Evolutionary conservation across 768 basidiomycete species (phyloP).

Genomic region (Amanita rimosa): DNA sequence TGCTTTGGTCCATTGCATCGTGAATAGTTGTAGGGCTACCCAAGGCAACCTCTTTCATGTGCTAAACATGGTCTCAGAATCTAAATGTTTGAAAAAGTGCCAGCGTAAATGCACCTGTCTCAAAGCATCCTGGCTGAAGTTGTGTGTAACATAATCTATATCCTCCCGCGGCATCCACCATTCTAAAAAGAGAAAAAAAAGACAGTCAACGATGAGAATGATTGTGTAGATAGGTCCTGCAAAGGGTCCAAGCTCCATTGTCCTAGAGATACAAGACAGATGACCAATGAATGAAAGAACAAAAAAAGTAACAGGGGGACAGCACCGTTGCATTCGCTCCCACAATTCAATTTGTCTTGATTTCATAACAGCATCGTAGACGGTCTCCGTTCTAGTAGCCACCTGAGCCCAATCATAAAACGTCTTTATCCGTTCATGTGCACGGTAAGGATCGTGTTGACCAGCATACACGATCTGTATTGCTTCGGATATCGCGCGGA

Average conservation of each 20-base stretch:
- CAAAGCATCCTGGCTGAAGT: conserved; percentile 45
- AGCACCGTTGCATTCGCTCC: conserved; percentile 66
- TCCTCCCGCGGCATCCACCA: conserved; percentile 72
- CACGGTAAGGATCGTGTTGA: conserved; percentile 60
- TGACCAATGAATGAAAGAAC: not conserved
- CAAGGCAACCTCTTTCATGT: conserved; percentile 1
- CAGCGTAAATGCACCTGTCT: conserved; percentile 16
- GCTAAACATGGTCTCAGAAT: not conserved
- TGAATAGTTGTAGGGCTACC: conserved; percentile 1
- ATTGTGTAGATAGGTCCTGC: conserved; percentile 83
- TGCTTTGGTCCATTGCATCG: not conserved
- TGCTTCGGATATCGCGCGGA: conserved; percentile 74
- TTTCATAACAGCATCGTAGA: conserved; percentile 62
- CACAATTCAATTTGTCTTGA: conserved; percentile 58
- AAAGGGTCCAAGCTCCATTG: conserved; percentile 66
- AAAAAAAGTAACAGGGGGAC: not conserved
- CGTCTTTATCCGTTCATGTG: conserved; percentile 65
- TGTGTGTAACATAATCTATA: conserved; percentile 60
- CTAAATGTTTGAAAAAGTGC: too few species aligned
- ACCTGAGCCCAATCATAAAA: conserved; percentile 89
- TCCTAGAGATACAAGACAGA: conserved; percentile 27
- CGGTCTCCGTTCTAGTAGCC: conserved; percentile 68
- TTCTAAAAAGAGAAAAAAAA: conserved; percentile 80
- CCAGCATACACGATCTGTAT: conserved; percentile 58
- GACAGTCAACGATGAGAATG: conserved; percentile 80